Conservation (phyloP, 2,329 filamentous ascomycete genomes). For the Colletotrichum eremochloae region DNA sequence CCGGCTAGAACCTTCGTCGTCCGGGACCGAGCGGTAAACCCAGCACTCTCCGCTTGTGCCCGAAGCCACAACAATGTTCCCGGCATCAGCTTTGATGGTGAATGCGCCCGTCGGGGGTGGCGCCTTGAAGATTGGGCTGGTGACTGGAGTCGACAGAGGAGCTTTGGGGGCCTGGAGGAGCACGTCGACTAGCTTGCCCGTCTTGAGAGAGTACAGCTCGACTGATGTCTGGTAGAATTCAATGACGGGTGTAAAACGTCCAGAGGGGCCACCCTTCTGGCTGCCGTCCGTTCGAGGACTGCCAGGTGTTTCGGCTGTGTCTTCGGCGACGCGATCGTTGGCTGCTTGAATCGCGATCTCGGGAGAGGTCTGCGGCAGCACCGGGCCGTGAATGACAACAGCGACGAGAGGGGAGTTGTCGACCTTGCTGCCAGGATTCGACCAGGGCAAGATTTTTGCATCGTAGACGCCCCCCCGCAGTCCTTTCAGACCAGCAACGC, state of each 20-base stretch:
- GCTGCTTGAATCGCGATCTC: constrained; percentile 53
- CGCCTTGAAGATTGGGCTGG: constrained; percentile 74
- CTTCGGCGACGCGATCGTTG: constrained; percentile 55
- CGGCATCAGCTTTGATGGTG: constrained; percentile 78
- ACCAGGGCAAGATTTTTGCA: constrained; percentile 86
- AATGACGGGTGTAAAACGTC: constrained; percentile 55
- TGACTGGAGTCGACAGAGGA: constrained; percentile 69
- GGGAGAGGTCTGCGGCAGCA: constrained; percentile 60
- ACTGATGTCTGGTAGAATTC: constrained; percentile 87
- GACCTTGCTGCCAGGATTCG: constrained; percentile 64
- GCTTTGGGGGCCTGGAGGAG: constrained; percentile 79
- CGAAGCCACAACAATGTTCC: constrained; percentile 81
- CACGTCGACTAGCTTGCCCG: constrained; percentile 78
- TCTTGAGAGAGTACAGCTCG: constrained; percentile 87
- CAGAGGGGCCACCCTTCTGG: constrained; percentile 54
- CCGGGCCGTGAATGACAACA: constrained; percentile 83
- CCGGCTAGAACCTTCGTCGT: constrained; percentile 57
- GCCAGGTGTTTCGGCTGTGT: constrained; percentile 57
- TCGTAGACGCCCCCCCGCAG: constrained; percentile 83
- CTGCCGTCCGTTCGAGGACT: constrained; percentile 57
- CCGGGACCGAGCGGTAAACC: constrained; percentile 72
- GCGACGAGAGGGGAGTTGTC: constrained; percentile 80
- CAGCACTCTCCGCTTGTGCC: constrained; percentile 89
- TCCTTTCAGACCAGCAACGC: constrained; percentile 78
- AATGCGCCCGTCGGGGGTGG: constrained; percentile 81